These are phyloP conservation scores for Talaromyces sp. DNA, from an alignment of 2,329 filamentous ascomycete genomes.

Conservation along the genomic window DNA sequence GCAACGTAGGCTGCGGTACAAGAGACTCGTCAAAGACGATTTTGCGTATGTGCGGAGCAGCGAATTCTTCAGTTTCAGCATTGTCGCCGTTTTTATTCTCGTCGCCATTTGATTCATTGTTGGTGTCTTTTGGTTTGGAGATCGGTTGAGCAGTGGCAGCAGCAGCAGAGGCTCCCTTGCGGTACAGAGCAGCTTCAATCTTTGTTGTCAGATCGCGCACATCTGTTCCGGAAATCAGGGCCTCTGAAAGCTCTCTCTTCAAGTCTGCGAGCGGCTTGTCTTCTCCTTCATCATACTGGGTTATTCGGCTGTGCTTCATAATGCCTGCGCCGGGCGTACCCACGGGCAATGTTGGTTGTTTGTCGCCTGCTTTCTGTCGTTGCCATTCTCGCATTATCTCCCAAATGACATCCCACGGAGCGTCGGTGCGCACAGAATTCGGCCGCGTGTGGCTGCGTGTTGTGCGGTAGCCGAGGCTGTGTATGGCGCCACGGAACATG, in stretches of 20 bases:
- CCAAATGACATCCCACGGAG: constrained; percentile 86
- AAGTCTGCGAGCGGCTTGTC: constrained; percentile 25
- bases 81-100: constrained; percentile 11
- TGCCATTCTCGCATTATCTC: constrained; percentile 91
- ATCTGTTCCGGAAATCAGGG: constrained; percentile 28
- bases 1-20: constrained; percentile 54
- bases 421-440: constrained; percentile 88
- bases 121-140: constrained; percentile 17
- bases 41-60: constrained; percentile 42
- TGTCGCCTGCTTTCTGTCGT: constrained; percentile 71
- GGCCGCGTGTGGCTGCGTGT: constrained; percentile 84
- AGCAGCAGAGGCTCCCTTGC: constrained; percentile 17
- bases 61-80: constrained; percentile 9
- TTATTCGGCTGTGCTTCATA: constrained; percentile 38
- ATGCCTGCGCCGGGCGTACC: constrained; percentile 68
- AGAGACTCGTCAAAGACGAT: constrained; percentile 76
- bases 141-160: constrained; percentile 5
- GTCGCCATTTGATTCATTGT: constrained; percentile 12
- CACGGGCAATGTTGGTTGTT: constrained; percentile 56
- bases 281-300: constrained; percentile 21
- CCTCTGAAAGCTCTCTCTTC: constrained; percentile 31
- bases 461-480: constrained; percentile 72
- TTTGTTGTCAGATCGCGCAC: constrained; percentile 34
- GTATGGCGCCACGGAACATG: constrained; percentile 72
- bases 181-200: constrained; percentile 40